phyloP scores from a whole-genome alignment of 2,329 filamentous ascomycete species.

The Fusarium euwallaceae region DNA sequence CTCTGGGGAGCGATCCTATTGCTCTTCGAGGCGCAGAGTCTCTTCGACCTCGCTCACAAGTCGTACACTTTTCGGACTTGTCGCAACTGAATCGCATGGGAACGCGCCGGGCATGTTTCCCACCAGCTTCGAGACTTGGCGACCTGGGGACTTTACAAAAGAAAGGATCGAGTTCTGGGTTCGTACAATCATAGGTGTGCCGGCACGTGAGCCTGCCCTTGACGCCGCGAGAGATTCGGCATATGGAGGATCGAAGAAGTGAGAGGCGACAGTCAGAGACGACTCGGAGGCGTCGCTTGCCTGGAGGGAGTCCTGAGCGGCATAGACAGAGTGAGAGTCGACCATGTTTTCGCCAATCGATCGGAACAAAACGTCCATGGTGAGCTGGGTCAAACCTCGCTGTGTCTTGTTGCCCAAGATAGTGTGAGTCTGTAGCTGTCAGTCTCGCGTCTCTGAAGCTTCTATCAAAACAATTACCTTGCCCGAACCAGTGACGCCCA shows the following conservation, averaged over 20 bases:
- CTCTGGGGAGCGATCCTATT: constrained; percentile 48
- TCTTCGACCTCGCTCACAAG: constrained; percentile 54
- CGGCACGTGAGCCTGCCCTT: constrained; percentile 73
- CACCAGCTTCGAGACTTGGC: constrained; percentile 31
- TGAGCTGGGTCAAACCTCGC: constrained; percentile 90
- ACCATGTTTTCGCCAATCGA: constrained; percentile 81
- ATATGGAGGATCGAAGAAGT: constrained; percentile 85
- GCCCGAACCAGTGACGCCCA: constrained; percentile 95
- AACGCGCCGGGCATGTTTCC: constrained; percentile 48
- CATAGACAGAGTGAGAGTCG: constrained; percentile 68
- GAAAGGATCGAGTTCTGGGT: constrained; percentile 52
- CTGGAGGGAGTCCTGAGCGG: constrained; percentile 79
- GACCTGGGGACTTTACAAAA: constrained; percentile 44
- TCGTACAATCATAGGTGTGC: constrained; percentile 78
- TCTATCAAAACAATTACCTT: constrained; percentile 72
- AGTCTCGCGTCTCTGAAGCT: neutral
- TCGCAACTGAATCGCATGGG: constrained; percentile 40
- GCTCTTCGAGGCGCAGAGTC: constrained; percentile 42
- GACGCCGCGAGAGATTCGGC: constrained; percentile 71
- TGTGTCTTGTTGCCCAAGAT: constrained; percentile 90
- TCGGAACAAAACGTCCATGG: constrained; percentile 89
- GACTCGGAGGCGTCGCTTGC: constrained; percentile 86
- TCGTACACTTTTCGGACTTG: constrained; percentile 61
- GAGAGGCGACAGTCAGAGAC: constrained; percentile 77
- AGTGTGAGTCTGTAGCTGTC: constrained; percentile 81